These are phyloP conservation scores for Globisporangium splendens DNA, from an alignment of 352 stramenopile species.

Conservation along the genomic window DNA sequence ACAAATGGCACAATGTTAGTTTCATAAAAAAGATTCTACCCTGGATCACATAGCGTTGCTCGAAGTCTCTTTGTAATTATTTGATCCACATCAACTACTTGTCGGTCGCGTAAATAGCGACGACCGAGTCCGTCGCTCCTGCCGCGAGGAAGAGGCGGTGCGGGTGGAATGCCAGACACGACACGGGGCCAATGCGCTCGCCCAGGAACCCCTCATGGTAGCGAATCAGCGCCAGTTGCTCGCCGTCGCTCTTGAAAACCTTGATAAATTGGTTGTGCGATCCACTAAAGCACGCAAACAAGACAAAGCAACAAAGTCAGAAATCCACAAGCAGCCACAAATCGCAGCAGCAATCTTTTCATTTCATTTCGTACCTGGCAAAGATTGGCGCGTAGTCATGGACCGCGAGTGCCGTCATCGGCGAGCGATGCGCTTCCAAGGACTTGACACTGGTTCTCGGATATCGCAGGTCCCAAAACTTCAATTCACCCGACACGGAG, in stretches of 20 bases:
- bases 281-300: constrained; percentile 50
- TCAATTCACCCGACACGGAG: constrained; percentile 93
- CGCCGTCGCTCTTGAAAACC: constrained; percentile 90
- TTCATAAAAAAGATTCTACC: neutral
- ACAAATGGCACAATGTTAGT: neutral
- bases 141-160: constrained; percentile 94
- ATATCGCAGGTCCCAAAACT: constrained; percentile 96
- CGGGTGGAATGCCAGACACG: constrained; percentile 96
- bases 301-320: constrained; percentile 2
- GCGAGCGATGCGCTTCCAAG: constrained; percentile 88
- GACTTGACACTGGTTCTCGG: constrained; percentile 77
- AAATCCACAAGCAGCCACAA: constrained; percentile 6
- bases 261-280: constrained; percentile 99
- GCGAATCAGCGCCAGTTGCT: constrained; percentile 81
- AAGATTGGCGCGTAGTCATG: constrained; percentile 96
- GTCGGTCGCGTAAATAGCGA: constrained; percentile 91
- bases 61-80: neutral
- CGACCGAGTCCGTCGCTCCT: constrained; percentile 93
- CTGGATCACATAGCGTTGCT: neutral
- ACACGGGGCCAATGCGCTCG: constrained; percentile 96
- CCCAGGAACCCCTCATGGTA: constrained; percentile 97
- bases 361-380: constrained; percentile 61
- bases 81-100: constrained; percentile 33
- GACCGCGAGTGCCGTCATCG: constrained; percentile 95
- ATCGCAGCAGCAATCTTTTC: neutral